These are phyloP conservation scores for Hypsizygus ulmarius DNA, from an alignment of 1,284 basidiomycete genomes.

Conservation along the genomic window DNA sequence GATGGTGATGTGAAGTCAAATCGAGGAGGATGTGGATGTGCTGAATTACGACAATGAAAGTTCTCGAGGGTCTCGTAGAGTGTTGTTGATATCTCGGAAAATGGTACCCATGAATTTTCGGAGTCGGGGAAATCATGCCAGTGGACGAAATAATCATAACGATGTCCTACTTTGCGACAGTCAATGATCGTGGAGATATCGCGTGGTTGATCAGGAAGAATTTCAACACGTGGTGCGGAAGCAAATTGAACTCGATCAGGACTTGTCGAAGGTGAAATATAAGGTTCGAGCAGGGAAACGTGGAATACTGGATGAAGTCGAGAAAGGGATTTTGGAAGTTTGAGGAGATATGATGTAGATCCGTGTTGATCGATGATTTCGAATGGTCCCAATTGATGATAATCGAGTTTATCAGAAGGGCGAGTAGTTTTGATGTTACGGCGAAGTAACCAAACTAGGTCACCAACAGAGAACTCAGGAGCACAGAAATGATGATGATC, in stretches of 20 bases:
- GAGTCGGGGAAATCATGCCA: constrained; percentile 22
- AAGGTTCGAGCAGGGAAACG: constrained; percentile 35
- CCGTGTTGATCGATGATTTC: constrained; percentile 23
- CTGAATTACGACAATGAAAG: constrained; percentile 28
- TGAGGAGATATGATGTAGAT: constrained; percentile 26
- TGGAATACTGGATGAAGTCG: constrained; percentile 40
- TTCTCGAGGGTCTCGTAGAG: too few relatives aligned
- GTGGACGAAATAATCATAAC: constrained; percentile 32
- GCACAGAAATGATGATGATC: constrained; percentile 18
- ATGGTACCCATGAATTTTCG: too few relatives aligned
- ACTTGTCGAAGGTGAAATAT: too few relatives aligned
- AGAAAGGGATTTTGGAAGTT: constrained; percentile 31
- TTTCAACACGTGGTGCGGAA: not conserved
- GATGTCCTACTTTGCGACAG: constrained; percentile 26
- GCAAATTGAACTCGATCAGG: too few relatives aligned
- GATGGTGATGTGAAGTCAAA: constrained; percentile 2
- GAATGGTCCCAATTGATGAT: constrained; percentile 36
- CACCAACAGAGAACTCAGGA: constrained; percentile 29
- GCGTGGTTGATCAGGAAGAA: not conserved
- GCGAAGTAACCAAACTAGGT: constrained; percentile 35
- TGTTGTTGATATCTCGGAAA: too few relatives aligned
- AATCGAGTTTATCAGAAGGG: constrained; percentile 38
- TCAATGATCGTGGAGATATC: constrained; percentile 25
- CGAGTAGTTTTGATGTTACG: constrained; percentile 36
- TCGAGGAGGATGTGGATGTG: constrained; percentile 3